A percentile compares a stretch with the other conserved stretches of the same genome.
phyloP scores from a whole-genome alignment of 1,139 yeast species.

The Yamadazyma jaroonii region DNA sequence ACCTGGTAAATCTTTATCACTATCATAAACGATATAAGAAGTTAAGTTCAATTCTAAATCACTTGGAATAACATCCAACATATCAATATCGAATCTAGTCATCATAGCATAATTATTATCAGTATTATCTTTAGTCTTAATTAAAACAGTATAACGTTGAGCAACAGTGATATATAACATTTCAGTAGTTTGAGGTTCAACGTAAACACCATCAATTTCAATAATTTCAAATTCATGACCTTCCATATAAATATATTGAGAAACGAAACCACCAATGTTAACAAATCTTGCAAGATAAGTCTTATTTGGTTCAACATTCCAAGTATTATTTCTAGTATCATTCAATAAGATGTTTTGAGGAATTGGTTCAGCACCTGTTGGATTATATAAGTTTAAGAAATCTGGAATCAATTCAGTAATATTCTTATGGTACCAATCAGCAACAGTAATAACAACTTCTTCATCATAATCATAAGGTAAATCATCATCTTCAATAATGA shows the following conservation, averaged over 20 bases:
- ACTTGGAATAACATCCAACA: slow-evolving; percentile 63
- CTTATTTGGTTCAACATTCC: slow-evolving; percentile 57
- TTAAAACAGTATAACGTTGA: slow-evolving; percentile 64
- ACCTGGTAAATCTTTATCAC: slow-evolving; percentile 23
- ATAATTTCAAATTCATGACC: slow-evolving; percentile 67
- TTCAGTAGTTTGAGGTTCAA: slow-evolving; percentile 55
- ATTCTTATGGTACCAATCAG: slow-evolving; percentile 63
- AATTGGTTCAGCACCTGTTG: slow-evolving; percentile 82
- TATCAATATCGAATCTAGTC: slow-evolving; percentile 58
- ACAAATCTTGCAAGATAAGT: slow-evolving; percentile 63
- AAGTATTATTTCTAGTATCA: slow-evolving; percentile 57
- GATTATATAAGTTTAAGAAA: slow-evolving; percentile 64
- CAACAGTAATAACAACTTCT: slow-evolving; percentile 52
- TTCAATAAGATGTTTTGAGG: slow-evolving; percentile 67
- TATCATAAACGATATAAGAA: slow-evolving; percentile 52
- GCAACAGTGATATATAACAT: slow-evolving; percentile 66
- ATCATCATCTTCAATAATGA: slow-evolving; percentile 62
- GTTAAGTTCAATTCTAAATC: slow-evolving; percentile 54
- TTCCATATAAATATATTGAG: slow-evolving; percentile 66
- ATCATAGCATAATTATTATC: slow-evolving; percentile 57
- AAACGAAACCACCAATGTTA: slow-evolving; percentile 69
- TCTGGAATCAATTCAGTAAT: slow-evolving; percentile 40
- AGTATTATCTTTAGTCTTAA: slow-evolving; percentile 49
- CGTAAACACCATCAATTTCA: slow-evolving; percentile 71
- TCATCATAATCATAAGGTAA: slow-evolving; percentile 61